Conservation (phyloP, 1,139 yeast genomes). For the Hanseniaspora sp. region DNA sequence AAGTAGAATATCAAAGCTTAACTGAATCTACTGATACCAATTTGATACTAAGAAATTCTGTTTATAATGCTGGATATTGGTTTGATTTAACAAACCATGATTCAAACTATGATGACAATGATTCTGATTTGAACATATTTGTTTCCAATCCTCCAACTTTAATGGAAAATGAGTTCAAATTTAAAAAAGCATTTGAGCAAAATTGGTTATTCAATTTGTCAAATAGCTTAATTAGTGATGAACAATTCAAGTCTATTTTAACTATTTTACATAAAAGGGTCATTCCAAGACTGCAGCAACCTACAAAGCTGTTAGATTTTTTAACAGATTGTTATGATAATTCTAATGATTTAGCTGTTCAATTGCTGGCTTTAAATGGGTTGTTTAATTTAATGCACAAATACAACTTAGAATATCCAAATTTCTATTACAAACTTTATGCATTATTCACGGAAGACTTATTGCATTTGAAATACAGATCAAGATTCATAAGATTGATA, state of each 20-base stretch:
- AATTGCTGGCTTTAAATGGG: constrained; percentile 77
- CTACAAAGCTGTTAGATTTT: constrained; percentile 83
- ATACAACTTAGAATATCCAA: constrained; percentile 84
- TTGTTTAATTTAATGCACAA: constrained; percentile 73
- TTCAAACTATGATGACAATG: constrained; percentile 25
- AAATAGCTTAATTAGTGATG: constrained; percentile 31
- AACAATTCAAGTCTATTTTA: constrained; percentile 61
- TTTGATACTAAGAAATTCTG: constrained; percentile 13
- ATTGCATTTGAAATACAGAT: constrained; percentile 66
- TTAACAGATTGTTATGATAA: constrained; percentile 63
- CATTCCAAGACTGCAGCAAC: constrained; percentile 69
- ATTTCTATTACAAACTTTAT: constrained; percentile 74
- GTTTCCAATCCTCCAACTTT: constrained; percentile 43
- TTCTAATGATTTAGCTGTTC: constrained; percentile 30
- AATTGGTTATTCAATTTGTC: constrained; percentile 51
- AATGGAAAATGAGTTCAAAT: constrained; percentile 46
- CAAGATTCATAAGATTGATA: constrained; percentile 77
- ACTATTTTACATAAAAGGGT: constrained; percentile 69
- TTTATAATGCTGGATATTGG: constrained; percentile 29
- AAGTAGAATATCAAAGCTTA: constrained; percentile 34
- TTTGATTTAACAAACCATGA: constrained; percentile 32
- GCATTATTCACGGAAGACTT: constrained; percentile 65
- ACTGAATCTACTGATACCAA: constrained; percentile 13
- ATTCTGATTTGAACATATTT: constrained; percentile 31
- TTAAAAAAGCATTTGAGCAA: constrained; percentile 58